Base-by-base conservation (phyloP, 2,329 filamentous ascomycete species). In the Beauveria australis region DNA sequence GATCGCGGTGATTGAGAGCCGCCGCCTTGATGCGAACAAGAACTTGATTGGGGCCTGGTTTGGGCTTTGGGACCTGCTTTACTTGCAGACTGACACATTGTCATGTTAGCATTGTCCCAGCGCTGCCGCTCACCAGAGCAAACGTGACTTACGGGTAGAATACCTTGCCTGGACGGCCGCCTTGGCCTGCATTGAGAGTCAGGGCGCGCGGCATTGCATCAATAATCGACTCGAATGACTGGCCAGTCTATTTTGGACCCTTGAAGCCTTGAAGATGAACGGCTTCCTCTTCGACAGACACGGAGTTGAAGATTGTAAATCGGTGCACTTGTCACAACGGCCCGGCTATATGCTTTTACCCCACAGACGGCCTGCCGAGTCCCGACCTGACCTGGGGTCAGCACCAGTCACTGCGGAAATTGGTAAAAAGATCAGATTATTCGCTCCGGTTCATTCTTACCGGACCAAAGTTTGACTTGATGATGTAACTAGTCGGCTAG, bases 1-100 rank as follows among this genome's bases (percentile, higher is more conserved):
- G 84, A 73, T 97, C 93, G 67, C 92, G 89, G 78, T 97, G 93
- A 78, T 97, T 97, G 54, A 97, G 85, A 12, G 93, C 89, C 1
- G 88, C 89, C 55, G 92, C 89, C 43, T 83, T 82, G 69, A 97
- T 79, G 67, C 84, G 85, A 64, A 97, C 78, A 5, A 95, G 79
- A 64, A 96, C 78, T 72, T 97, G 82, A 63, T 79, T 79, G 14
- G 82, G 81, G 28, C 83, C 81, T 0, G 88, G 88, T 2, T 77
- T 78, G 26, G 88, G 88, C 64, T 80, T 79, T 60, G 87, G 81
- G 16, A 88, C 75, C 33, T 85, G 76, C 64, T 84, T 84, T 59
- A 89, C 70, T 65, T 82, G 74, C 46, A 89, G 78, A 18, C 83
- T 87, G 60, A 1, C 16, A 3, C 1, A 8, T 24, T 19, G 47